A percentile compares a stretch with the other conserved stretches of the same genome.
Conservation (phyloP, 2,329 filamentous ascomycete genomes). For the Ophiostoma triangulosporum region DNA sequence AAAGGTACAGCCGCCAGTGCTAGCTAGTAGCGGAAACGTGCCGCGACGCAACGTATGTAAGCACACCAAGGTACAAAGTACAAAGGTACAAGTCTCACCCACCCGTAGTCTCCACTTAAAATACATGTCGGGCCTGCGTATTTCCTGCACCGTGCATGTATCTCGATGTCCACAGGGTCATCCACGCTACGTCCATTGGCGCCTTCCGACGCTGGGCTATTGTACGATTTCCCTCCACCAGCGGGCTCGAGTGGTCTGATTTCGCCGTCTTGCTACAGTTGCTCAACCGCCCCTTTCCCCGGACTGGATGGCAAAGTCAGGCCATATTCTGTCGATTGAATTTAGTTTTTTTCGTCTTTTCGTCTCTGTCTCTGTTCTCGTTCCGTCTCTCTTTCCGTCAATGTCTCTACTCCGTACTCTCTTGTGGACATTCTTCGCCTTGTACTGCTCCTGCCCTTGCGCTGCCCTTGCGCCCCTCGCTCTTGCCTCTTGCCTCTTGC, state of each 20-base stretch:
- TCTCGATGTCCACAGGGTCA: not conserved
- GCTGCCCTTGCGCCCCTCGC: not conserved
- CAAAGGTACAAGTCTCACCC: not conserved
- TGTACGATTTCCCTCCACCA: constrained; percentile 15
- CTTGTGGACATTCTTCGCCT: not conserved
- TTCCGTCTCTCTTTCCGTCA: not conserved
- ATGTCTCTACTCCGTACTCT: not conserved
- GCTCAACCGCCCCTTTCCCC: constrained; percentile 13
- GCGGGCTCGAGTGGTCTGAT: constrained; percentile 14
- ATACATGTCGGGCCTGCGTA: not conserved
- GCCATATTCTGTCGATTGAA: constrained; percentile 12
- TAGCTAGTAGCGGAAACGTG: not conserved
- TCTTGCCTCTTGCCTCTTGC: not conserved
- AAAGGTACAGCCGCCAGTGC: not conserved
- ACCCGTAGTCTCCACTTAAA: not conserved
- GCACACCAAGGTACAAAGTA: not conserved
- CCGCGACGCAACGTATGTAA: not conserved
- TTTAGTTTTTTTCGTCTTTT: not conserved
- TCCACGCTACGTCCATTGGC: constrained; percentile 9
- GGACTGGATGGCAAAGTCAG: constrained; percentile 13
- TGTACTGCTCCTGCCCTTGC: not conserved
- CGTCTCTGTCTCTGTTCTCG: not conserved
- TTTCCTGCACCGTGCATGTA: not conserved
- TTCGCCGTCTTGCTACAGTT: constrained; percentile 12
- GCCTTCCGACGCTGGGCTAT: constrained; percentile 9